Base-by-base conservation (phyloP, 1,139 yeast species). In the Arxiozyma slooffiae region DNA sequence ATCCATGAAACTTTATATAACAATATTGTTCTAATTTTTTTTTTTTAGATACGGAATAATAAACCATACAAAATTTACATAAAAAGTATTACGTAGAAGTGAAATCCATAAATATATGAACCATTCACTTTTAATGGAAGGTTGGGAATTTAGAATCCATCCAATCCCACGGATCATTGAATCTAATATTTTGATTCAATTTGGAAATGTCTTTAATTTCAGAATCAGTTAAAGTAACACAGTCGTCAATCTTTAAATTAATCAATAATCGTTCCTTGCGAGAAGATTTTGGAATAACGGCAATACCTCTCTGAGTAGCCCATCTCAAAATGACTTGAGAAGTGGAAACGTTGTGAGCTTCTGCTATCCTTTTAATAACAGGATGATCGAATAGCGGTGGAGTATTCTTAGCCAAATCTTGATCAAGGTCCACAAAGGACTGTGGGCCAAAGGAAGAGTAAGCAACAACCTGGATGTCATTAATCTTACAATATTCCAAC, bases 91-190 rank as follows among this genome's bases (percentile, higher is more conserved):
- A 30, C 4, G 14, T 30, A 30, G 4, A 30, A 30, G 14, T 2
- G n/a, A 14, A 30, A 11, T 2, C 2, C 36, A 2, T 30, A 3
- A 14, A 2, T 30, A 30, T 14, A 30, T 6, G 14, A 3, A 2
- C 2, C 8, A 30, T 7, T 7, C 6, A 26, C 30, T 20, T 34
- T 53, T 52, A 67, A 38, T 61, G 56, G 49, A 68, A 68, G 47
- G 63, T 68, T 52, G 72, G 72, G 52, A 69, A 61, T 39, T 61
- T 62, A 53, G 59, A 55, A 44, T 57, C 60, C 42, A 55, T 52
- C 94, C 94, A 85, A 60, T 73, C 79, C 78, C 82, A 81, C 55
- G 96, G 95, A 66, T 88, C 87, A 68, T 88, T 88, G 74, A 88
- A 87, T 71, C 96, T 80, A 59, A 87, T 74, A 60, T 77, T 76